Base-by-base conservation (phyloP, 164 flowering plant genomes). In the Annona cherimola region DNA sequence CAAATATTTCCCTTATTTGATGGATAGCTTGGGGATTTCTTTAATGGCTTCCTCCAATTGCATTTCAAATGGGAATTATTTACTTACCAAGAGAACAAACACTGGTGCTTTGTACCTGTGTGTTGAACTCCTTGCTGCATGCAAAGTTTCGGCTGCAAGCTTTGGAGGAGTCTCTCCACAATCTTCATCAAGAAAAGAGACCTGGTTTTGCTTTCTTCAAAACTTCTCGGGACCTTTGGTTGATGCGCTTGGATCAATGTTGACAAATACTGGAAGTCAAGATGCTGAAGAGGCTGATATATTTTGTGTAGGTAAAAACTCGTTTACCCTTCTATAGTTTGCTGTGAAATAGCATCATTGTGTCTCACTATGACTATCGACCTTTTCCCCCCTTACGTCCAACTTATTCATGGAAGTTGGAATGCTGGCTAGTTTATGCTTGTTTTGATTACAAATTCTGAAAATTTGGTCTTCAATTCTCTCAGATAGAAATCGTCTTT, bases 41-140 rank as follows among this genome's bases (percentile, higher is more conserved):
- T 68, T 59, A 18, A 69, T 61, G 50, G 64, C 77, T 60, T 71
- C 77, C 14, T 74, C 41, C 11, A 77, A 69, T 74, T 44, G 62
- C 45, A 35, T 26, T 67, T 62, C 67, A 5, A 66, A 71, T 62
- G 80, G 59, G 35, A 64, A 71, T 70, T 2, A 7, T 69, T 1
- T 60, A 3, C 42, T 70, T 68, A 70, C 74, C 5, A 70, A 61
- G 65, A 42, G 64, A 68, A 63, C 76, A 64, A 85, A 84, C 74
- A 85, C 81, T 78, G 90, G 90, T 46, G 91, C 88, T 57, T 83
- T 91, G 18, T 89, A 84, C 79, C 91, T 94, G 67, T 86, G 92
- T 81, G 65, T 81, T 74, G 87, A 87, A 79, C 85, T 94, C 62
- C 88, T 94, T 77, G 79, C 78, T 74, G 94, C 91, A 69, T 88